Evolutionary conservation across 1,284 basidiomycete species (phyloP), one percentile per base, ranked within the genome.

Genomic region (Puccinia novopanici): DNA sequence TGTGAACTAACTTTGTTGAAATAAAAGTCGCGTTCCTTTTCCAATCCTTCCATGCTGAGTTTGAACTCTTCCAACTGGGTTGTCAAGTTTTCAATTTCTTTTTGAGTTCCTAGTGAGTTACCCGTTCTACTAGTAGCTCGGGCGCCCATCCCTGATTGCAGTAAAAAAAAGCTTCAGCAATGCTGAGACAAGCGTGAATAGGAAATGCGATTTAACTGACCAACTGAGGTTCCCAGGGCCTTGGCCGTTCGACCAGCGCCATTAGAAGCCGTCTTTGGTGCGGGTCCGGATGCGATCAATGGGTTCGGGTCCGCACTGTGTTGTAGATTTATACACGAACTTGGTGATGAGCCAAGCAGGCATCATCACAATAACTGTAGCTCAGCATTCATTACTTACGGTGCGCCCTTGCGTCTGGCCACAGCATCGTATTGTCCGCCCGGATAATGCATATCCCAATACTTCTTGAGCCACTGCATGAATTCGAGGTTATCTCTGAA

Each of bases 1-100:
- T 13, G 17, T 55, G n/a, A 55, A 84, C 89, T 73, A 82, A 93
- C 93, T 90, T 98, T 99, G 84, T 92, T 91, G 87, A 98, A 99
- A 87, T 99, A 99, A 86, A 99, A 99, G 86, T 98, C 95, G 61
- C 95, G 88, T 88, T 98, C 95, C 87, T 94, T 96, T 88, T 85
- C 85, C 27, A 86, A 76, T 57, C 92, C 92, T 85, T 95, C 94
- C 82, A 97, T 88, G 84, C 93, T 92, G 0, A 89, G 86, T 78
- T 91, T 90, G 88, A 98, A 89, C 83, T 98, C 96, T 83, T 90
- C 89, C 82, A 97, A 88, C 86, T 98, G 93, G 0, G 87, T 87
- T 81, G 92, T 92, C 68, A 97, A 87, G 61, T 88, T 88, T 82
- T 90, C 88, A 68, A 89, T 84, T 71, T 87, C 87, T 55, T 87